These are phyloP conservation scores for Spergularia marina DNA, from an alignment of 148 eudicot genomes.

Conservation along the genomic window DNA sequence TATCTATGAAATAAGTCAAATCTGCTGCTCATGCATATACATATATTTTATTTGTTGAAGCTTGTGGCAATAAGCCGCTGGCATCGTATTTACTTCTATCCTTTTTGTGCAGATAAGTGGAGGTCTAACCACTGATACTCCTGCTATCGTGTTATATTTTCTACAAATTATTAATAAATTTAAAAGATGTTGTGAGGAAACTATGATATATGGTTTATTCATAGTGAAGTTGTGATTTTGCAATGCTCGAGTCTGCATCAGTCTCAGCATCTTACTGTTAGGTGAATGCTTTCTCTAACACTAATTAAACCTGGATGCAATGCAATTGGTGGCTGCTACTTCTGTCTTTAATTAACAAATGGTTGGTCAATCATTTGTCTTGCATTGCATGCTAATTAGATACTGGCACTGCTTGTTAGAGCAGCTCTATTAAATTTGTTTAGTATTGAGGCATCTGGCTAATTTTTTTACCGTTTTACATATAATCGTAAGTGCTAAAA, in stretches of 20 bases:
- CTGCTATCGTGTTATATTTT: constrained; percentile 38
- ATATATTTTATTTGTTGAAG: constrained; percentile 31
- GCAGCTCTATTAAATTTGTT: neutral
- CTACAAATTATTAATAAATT: constrained; percentile 32
- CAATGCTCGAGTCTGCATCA: neutral
- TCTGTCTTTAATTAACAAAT: neutral
- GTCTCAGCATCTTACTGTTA: neutral
- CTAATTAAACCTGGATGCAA: neutral
- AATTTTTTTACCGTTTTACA: neutral
- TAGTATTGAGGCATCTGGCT: neutral
- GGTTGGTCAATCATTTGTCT: neutral
- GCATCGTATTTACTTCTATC: constrained; percentile 56
- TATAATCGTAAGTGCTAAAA: neutral
- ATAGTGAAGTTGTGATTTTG: neutral
- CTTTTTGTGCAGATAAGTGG: constrained; percentile 76
- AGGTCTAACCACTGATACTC: constrained; percentile 32
- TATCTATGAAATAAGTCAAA: neutral
- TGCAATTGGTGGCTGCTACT: neutral
- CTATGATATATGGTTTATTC: constrained; percentile 22
- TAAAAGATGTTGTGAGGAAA: constrained; percentile 42
- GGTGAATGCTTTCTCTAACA: neutral
- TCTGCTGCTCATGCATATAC: neutral
- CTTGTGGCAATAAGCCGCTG: constrained; percentile 44
- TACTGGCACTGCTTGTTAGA: neutral
- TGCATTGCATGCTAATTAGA: constrained; percentile 2